These are phyloP conservation scores for Monosporascus sp. DNA, from an alignment of 2,329 filamentous ascomycete species.

Conservation along the genomic window DNA sequence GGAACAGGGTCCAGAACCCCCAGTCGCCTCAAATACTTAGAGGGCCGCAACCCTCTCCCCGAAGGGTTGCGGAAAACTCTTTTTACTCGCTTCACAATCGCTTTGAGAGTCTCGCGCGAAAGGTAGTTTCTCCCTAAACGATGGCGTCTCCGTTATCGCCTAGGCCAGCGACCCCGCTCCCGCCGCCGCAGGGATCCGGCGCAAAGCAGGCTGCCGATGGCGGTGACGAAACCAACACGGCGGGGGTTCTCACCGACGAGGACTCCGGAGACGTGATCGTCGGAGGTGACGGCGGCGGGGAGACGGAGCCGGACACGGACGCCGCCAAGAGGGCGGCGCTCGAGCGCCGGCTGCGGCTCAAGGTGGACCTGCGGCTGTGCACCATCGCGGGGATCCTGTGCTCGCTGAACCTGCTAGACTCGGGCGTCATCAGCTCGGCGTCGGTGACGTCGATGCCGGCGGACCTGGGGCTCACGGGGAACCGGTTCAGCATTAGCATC, in stretches of 20 bases:
- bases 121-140: not conserved
- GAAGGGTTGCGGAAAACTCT: not conserved
- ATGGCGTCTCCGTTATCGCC: not conserved
- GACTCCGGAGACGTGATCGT: not conserved
- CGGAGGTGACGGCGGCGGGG: not conserved
- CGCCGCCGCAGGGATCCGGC: not conserved
- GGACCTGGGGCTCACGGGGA: conserved; percentile 58
- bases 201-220: not conserved
- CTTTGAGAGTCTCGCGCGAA: not conserved
- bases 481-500: conserved; percentile 64
- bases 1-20: not conserved
- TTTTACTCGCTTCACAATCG: too few relatives aligned
- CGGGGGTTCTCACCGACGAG: not conserved
- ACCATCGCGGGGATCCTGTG: conserved; percentile 67
- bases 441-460: conserved; percentile 63
- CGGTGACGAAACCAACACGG: not conserved
- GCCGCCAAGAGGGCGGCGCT: conserved; percentile 8
- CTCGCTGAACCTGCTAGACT: conserved; percentile 64
- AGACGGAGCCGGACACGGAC: conserved; percentile 1
- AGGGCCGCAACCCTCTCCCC: not conserved
- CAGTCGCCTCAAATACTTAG: not conserved
- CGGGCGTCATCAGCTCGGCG: conserved; percentile 63
- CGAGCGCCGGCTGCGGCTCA: conserved; percentile 40
- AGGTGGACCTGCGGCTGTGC: conserved; percentile 63
- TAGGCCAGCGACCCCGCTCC: not conserved